Evolutionary conservation across 2,329 filamentous ascomycete species (phyloP), one percentile per base, ranked within the genome.

Genomic region (Calonectria pauciramosa): DNA sequence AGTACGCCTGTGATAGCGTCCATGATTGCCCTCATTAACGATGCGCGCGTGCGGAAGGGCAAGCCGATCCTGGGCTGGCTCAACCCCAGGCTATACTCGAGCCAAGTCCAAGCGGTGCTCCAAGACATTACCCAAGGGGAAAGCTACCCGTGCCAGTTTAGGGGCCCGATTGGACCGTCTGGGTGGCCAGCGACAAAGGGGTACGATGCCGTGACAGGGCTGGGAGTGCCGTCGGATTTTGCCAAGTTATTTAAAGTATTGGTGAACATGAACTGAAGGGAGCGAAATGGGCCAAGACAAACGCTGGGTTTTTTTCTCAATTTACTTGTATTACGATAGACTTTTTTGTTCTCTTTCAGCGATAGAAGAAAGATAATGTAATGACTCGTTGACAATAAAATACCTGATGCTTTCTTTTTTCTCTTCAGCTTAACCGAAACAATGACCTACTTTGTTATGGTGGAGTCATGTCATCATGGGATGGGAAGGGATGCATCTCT

Each of bases 21-120:
- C 30, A 87, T 92, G 81, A 83, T 92, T 63, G 88, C 89, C 4
- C 82, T 91, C 6, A 85, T 91, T 70, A 91, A 92, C 73, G 90
- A 91, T 71, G 87, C 86, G 69, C 83, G 90, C n/a, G 80, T 91
- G 60, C 83, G 87, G 3, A 82, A 81, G 2, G 88, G 89, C 5
- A 90, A 89, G 85, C 80, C 82, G 8, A 82, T 86, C 1, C 81
- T 91, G 11, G 91, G 91, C 0, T 92, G 89, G 84, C 82, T 91
- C 44, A 92, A 91, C 76, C 86, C 87, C 34, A 76, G 81, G 51
- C 80, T 91, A 32, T 91, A 91, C 77, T 84, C 84, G 4, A 60
- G 77, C 1, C 72, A 82, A 67, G 85, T 88, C 28, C 82, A 82
- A 44, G 75, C 65, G 0, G 83, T 84, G 9, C 78, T 90, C 26